A percentile compares a stretch with the other conserved stretches of the same genome.
Conservation (phyloP, 1,284 basidiomycete species). For the Ustilago lituana region DNA sequence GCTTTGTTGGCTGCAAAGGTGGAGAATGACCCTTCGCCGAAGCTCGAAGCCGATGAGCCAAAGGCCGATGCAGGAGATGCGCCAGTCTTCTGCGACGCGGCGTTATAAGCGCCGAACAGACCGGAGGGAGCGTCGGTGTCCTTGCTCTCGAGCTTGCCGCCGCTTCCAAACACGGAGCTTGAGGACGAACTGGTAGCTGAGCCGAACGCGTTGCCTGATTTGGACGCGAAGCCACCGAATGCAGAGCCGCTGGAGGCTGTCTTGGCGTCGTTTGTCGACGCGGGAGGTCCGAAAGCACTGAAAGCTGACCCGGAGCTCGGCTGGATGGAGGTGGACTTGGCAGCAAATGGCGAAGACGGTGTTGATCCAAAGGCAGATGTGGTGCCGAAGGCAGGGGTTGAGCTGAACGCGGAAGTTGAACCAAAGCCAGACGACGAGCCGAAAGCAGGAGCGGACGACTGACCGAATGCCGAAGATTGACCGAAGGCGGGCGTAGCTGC, state of each 20-base stretch:
- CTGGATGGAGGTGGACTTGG: conserved; percentile 12
- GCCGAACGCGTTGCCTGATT: conserved; percentile 24
- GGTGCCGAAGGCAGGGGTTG: conserved; percentile 37
- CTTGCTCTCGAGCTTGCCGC: conserved; percentile 33
- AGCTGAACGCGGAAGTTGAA: conserved; percentile 57
- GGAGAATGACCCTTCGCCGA: conserved; percentile 32
- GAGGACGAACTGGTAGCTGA: conserved; percentile 13
- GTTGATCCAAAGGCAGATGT: conserved; percentile 50
- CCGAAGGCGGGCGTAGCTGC: conserved; percentile 52
- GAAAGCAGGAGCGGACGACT: conserved; percentile 45
- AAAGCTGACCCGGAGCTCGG: conserved; percentile 28
- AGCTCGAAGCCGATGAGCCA: conserved; percentile 18
- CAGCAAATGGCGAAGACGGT: conserved; percentile 23
- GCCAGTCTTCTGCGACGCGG: conserved; percentile 1
- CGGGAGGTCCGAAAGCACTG: conserved; percentile 9
- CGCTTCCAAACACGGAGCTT: conserved; percentile 35
- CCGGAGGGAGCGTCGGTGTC: conserved; percentile 3
- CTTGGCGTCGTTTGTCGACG: conserved; percentile 2
- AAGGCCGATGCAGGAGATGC: conserved; percentile 19
- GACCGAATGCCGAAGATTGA: conserved; percentile 39
- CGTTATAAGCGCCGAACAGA: conserved; percentile 20
- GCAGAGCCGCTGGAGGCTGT: conserved; percentile 12
- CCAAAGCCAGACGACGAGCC: conserved; percentile 65
- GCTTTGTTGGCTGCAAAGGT: conserved; percentile 38
- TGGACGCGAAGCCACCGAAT: conserved; percentile 43